These are phyloP conservation scores for Fagopyrum esculentum DNA, from an alignment of 148 eudicot species.

Conservation along the genomic window DNA sequence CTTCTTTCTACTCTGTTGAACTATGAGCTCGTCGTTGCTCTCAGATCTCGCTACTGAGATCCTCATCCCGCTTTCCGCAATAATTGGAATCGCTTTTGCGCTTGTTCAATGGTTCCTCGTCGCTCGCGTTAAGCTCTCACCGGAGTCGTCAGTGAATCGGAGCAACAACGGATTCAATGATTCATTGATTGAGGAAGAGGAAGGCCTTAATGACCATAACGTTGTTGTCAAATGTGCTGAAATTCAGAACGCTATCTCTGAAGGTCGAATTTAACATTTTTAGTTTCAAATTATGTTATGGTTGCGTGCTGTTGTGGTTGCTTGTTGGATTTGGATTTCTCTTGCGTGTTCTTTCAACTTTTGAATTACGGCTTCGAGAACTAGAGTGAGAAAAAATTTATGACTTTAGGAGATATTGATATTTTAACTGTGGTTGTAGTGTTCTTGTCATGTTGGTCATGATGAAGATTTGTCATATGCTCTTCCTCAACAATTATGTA, in stretches of 20 bases:
- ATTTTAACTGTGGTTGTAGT: neutral
- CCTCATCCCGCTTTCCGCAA: constrained; percentile 62
- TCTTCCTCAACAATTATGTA: neutral
- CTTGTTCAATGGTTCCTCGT: constrained; percentile 71
- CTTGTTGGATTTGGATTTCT: neutral
- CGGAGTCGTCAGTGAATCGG: constrained; percentile 14
- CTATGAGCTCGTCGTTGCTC: constrained; percentile 45
- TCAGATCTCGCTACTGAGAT: constrained; percentile 80
- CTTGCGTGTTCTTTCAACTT: neutral
- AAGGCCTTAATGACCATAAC: constrained; percentile 48
- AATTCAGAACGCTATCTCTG: constrained; percentile 79
- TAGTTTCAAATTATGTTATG: neutral
- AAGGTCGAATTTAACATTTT: constrained; percentile 33
- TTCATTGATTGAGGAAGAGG: constrained; percentile 79
- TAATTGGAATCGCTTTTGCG: constrained; percentile 73
- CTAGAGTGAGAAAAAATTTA: neutral
- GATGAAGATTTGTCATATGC: constrained; percentile 10
- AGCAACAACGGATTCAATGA: constrained; percentile 42
- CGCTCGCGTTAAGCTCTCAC: constrained; percentile 47
- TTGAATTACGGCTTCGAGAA: neutral
- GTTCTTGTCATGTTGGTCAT: neutral
- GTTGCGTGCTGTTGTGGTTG: neutral
- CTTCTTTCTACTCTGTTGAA: neutral
- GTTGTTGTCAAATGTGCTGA: constrained; percentile 79
- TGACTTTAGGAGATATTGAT: neutral